Base-by-base conservation (phyloP, 148 eudicot genomes). In the Chenopodium berlandieri region DNA sequence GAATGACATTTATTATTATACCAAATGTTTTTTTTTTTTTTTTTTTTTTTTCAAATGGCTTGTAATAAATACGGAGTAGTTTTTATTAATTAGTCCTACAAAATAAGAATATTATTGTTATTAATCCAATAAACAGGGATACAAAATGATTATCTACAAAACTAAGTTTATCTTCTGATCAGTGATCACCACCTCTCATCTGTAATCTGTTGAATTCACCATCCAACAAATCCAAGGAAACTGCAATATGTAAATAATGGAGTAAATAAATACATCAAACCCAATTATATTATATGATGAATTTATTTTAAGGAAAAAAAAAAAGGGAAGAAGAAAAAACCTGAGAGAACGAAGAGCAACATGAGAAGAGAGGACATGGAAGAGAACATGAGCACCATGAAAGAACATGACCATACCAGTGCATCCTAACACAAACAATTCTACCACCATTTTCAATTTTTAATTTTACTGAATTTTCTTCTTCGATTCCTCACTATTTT, bases 351-450 rank as follows among this genome's bases (percentile, higher is more conserved):
- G 89, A 67, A 90, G 75, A 72, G 90, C 88, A 52, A 91, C 52
- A 79, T 88, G 89, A 69, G 85, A 81, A 78, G 75, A 71, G 40
- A 91, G 83, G 46, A 82, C 84, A 56, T 90, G 91, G 79, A 89
- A 91, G 82, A 91, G 81, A 72, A 89, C 86, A 85, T 89, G 89
- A 82, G 84, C 88, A 4, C 91, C 89, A 73, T 91, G 94, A 66
- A 86, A 85, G 48, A 91, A 83, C 85, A 89, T 81, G 52, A 90
- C 91, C 47, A 90, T 81, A 32, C 94, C 94, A 0, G 94, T 87
- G 89, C 94, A 90, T 70, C 94, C 91, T 74, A 90, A 82, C 75
- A 91, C 71, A 77, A 91, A 89, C 69, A 91, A 79, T 78, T 85
- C 93, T 44, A 89, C 69, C 86, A 86, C 79, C 83, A 82, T 88